phyloP scores from a whole-genome alignment of 371 early-diverging fungal species.

The Zychaea mexicana region DNA sequence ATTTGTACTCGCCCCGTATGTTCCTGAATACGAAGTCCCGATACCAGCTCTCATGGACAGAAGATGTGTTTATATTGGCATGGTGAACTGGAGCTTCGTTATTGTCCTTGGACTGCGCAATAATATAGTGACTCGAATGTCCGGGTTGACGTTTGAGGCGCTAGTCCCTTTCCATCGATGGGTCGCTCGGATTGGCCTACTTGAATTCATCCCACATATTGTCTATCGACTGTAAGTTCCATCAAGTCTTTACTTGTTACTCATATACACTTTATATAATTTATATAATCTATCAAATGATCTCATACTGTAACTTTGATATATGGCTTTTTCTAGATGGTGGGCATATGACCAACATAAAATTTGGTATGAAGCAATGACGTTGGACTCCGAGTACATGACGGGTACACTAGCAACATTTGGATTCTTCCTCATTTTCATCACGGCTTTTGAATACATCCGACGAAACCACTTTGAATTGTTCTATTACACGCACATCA shows the following conservation, averaged over 20 bases:
- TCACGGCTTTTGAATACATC: conserved; percentile 35
- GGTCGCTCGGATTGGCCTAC: conserved; percentile 39
- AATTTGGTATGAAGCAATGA: conserved; percentile 15
- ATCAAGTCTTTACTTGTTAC: not conserved
- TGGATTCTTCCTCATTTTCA: conserved; percentile 39
- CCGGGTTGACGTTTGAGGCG: conserved; percentile 41
- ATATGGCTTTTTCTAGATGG: conserved; percentile 4
- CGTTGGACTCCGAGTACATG: conserved; percentile 22
- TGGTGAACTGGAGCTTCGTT: conserved; percentile 44
- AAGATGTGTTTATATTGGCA: conserved; percentile 38
- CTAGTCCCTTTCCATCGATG: conserved; percentile 46
- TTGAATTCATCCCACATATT: conserved; percentile 40
- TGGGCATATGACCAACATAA: conserved; percentile 9
- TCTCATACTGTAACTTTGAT: no score
- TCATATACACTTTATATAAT: not conserved
- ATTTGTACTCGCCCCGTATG: conserved; percentile 10
- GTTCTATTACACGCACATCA: conserved; percentile 40
- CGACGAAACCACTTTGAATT: conserved; percentile 43
- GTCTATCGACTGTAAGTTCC: conserved; percentile 42
- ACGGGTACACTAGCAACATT: conserved; percentile 37
- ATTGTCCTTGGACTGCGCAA: conserved; percentile 43
- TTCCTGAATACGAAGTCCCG: conserved; percentile 6
- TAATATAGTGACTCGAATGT: conserved; percentile 37
- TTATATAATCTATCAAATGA: no score
- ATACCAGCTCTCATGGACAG: conserved; percentile 31